Base-by-base conservation (phyloP, 495 filamentous ascomycete species). In the Saxophila tyrrhenica region DNA sequence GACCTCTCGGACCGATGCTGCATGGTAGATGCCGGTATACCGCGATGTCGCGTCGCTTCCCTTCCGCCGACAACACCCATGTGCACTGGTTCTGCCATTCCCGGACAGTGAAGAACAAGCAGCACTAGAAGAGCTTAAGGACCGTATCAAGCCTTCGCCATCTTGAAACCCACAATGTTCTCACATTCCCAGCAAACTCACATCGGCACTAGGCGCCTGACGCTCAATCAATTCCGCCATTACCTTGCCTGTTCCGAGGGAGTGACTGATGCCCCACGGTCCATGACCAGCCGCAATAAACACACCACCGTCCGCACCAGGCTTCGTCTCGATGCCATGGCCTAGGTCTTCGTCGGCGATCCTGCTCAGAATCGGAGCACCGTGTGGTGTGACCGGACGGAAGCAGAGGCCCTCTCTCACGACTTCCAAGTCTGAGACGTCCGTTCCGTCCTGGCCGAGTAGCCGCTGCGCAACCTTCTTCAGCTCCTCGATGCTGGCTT, bases 241-340 rank as follows among this genome's bases (percentile, higher is more conserved):
- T 22, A 66, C 64, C 35, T 65, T 64, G 3, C 68, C 69, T 0
- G 69, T 72, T 1, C 65, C 69, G 15, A 67, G 58, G 17, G 50
- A 55, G 15, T 67, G 68, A 39, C 46, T 54, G 25, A 58, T 62
- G n/a, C 69, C 69, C 69, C 69, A 72, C 3, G 69, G 63, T n/a
- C 69, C 69, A 64, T 90, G 86, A 0, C 87, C 87, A 9, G 83
- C 70, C 0, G 81, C 81, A 20, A 90, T 61, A 62, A 78, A 88
- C 10, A 92, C 81, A 0, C 85, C 84, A 0, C 82, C 82, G 7
- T 75, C 73, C 44, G 50, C 56, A 16, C 58, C 64, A 1, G 59
- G 61, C 0, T 60, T 58, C 22, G 72, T 69, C 51, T 65, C 72
- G 21, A 79, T 64, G 11, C 64, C 66, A 43, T 67, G 58, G 3